These are phyloP conservation scores for Yarrowia galli DNA, from an alignment of 1,139 yeast species.

Conservation along the genomic window DNA sequence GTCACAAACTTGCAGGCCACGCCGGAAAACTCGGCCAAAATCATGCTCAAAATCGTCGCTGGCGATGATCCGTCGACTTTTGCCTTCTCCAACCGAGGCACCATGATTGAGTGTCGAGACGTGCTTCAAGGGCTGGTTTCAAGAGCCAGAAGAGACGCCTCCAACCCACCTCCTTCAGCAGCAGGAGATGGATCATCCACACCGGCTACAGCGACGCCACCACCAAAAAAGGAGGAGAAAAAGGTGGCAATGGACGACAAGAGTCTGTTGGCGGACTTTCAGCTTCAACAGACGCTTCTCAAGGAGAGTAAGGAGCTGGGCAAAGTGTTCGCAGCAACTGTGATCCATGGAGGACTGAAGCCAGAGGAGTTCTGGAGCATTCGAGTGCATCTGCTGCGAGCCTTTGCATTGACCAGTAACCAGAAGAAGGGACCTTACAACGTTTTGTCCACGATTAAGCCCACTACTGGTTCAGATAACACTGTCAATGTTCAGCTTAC, in stretches of 20 bases:
- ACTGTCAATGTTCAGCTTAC: conserved; percentile 93
- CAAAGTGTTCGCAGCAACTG: conserved; percentile 85
- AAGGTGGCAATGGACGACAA: conserved; percentile 50
- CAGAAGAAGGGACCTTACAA: conserved; percentile 95
- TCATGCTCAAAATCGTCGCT: conserved; percentile 65
- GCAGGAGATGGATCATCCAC: conserved; percentile 49
- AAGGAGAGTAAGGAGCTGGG: conserved; percentile 74
- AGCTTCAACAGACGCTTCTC: conserved; percentile 78
- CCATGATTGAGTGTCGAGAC: conserved; percentile 77
- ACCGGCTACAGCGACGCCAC: conserved; percentile 45
- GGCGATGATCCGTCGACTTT: conserved; percentile 56
- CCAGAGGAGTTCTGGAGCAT: conserved; percentile 91
- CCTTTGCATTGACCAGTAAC: conserved; percentile 81
- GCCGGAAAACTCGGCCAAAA: conserved; percentile 70
- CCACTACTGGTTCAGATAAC: conserved; percentile 72
- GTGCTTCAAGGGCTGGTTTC: conserved; percentile 70
- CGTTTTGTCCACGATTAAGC: conserved; percentile 90
- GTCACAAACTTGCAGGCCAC: conserved; percentile 76
- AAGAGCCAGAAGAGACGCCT: conserved; percentile 39
- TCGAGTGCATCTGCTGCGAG: conserved; percentile 76
- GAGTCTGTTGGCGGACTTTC: conserved; percentile 68
- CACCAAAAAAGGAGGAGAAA: conserved; percentile 47
- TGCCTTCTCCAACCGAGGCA: conserved; percentile 68
- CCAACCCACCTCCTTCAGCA: conserved; percentile 60
- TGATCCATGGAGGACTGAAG: conserved; percentile 76